A percentile compares a stretch with the other conserved stretches of the same genome.
Conservation (phyloP, 2,329 filamentous ascomycete species). For the Penicillium expansum region DNA sequence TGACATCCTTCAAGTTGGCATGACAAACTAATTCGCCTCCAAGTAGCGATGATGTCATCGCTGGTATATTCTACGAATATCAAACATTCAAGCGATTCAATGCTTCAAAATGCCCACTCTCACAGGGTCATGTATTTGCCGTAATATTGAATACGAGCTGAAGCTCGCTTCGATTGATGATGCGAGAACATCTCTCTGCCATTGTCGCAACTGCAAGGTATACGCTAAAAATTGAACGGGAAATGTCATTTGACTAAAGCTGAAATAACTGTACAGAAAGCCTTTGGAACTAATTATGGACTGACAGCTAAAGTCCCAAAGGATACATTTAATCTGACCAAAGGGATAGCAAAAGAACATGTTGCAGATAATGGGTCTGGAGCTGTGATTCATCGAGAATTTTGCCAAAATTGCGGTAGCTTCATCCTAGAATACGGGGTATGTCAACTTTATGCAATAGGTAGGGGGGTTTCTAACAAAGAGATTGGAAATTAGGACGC, state of each 20-base stretch:
- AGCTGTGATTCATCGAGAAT: conserved; percentile 49
- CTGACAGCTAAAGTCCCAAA: conserved; percentile 53
- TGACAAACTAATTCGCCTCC: background rate
- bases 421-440: conserved; percentile 54
- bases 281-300: conserved; percentile 52
- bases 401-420: conserved; percentile 53
- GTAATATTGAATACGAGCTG: conserved; percentile 48
- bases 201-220: conserved; percentile 54
- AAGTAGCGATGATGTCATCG: background rate
- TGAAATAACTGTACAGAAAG: conserved; percentile 39
- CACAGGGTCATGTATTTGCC: conserved; percentile 50
- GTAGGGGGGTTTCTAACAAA: background rate
- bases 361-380: conserved; percentile 53
- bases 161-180: conserved; percentile 46
- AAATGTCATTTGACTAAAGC: background rate
- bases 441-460: conserved; percentile 11
- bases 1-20: background rate
- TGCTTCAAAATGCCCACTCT: conserved; percentile 28
- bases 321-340: conserved; percentile 42
- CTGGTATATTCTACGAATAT: background rate
- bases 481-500: conserved; percentile 21
- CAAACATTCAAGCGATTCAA: background rate
- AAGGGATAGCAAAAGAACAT: conserved; percentile 45
- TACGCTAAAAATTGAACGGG: background rate
- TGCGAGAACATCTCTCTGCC: conserved; percentile 53